Base-by-base conservation (phyloP, 73 alveolate species). In the Paramecium pentaurelia region DNA sequence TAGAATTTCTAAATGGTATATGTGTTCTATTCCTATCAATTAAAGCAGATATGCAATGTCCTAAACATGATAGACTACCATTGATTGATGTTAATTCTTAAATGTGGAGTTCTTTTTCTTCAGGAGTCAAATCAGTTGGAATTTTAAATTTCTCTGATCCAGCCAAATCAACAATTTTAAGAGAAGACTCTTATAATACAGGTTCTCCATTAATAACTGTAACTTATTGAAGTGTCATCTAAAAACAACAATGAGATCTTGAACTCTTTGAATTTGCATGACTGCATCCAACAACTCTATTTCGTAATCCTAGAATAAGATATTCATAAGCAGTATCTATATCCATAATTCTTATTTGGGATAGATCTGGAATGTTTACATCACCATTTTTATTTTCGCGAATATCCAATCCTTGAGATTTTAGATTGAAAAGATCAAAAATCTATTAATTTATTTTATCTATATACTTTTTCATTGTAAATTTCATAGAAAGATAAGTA, bases 1-100 rank as follows among this genome's bases (percentile, higher is more conserved):
- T 98, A 28, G 99, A 97, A 92, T 98, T 99, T 86, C 99, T 88
- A 93, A 97, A 98, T 58, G 99, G 99, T 59, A 98, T 92, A 94
- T 96, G 98, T 8, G 92, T 93, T 27, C 93, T 93, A 71, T 94
- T 93, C 75, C 97, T 98, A 25, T 97, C 99, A 58, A 99, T 97
- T 32, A 98, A 88, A 36, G 99, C 99, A 89, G 98, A 97, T 42
- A 98, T 98, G 38, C 98, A 99, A 96, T 98, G 98, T 27, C 99
- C 99, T 85, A 98, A 93, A 32, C 99, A 98, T 20, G 99, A 95
- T 38, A 98, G 93, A 77, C 98, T 94, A 77, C 97, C 96, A 93
- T 98, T 98, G 1, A 98, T 98, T 11, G 92, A 70, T 5, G 94
- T 89, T 32, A 89, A 89, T 71, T 89, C 94, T 51, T 89, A 77